Evolutionary conservation across 2,329 filamentous ascomycete species (phyloP).

Genomic region (Trichoderma sp.): DNA sequence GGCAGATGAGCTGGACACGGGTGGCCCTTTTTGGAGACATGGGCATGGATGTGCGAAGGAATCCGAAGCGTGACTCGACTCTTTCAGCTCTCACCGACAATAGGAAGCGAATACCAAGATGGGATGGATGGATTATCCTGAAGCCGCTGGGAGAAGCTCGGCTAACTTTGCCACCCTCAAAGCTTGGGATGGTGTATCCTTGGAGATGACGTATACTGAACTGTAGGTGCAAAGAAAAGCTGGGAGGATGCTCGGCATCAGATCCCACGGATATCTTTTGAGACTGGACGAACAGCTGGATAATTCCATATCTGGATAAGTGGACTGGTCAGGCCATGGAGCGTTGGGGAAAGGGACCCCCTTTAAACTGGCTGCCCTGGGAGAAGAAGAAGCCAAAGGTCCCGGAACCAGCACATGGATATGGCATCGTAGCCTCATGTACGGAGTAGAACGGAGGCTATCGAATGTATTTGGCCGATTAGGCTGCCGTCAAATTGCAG

Average conservation of each 20-base stretch:
- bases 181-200: neutral
- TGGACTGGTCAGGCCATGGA: neutral
- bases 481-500: neutral
- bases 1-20: neutral
- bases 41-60: neutral
- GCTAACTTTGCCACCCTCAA: neutral
- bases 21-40: neutral
- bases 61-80: neutral
- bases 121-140: neutral
- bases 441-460: neutral
- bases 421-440: neutral
- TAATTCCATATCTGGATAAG: neutral
- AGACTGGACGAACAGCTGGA: neutral
- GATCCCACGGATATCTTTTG: neutral
- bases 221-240: neutral
- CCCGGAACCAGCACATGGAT: neutral
- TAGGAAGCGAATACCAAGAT: neutral
- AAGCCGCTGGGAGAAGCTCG: conserved; percentile 1
- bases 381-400: neutral
- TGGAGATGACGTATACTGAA: conserved; percentile 5
- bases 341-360: neutral
- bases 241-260: neutral
- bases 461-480: neutral
- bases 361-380: neutral
- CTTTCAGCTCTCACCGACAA: neutral